These are phyloP conservation scores for Chlorella variabilis DNA, from an alignment of 163 green algal species.

Conservation along the genomic window DNA sequence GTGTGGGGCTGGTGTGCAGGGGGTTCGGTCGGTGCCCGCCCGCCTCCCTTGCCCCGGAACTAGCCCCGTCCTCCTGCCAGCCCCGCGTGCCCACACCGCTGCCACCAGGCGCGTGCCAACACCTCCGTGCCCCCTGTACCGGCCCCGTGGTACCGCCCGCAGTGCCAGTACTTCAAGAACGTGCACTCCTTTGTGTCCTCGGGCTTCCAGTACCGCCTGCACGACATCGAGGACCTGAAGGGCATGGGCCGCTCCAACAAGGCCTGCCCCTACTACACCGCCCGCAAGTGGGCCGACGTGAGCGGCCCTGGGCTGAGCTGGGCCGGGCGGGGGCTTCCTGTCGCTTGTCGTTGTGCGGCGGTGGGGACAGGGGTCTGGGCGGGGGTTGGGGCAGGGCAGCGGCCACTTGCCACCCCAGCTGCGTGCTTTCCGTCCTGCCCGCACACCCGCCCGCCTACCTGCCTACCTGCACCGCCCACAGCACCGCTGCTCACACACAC, in stretches of 20 bases:
- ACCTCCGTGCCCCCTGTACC: neutral
- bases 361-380: slow-evolving; percentile 15
- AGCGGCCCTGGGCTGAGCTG: neutral
- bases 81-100: no score
- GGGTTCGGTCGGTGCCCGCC: no score
- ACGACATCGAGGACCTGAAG: slow-evolving; percentile 94
- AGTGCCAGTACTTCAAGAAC: slow-evolving; percentile 69
- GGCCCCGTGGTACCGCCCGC: neutral
- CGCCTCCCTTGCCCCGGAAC: no score
- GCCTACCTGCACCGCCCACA: no score
- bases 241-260: slow-evolving; percentile 58
- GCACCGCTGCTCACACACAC: no score
- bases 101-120: no score
- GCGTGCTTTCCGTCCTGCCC: no score
- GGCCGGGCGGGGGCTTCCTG: neutral
- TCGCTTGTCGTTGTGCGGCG: neutral
- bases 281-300: slow-evolving; percentile 56
- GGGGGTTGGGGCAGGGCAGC: no score
- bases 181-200: slow-evolving; percentile 2
- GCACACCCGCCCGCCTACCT: no score
- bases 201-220: slow-evolving; percentile 59
- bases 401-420: no score
- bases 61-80: no score
- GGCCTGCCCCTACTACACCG: slow-evolving; percentile 91
- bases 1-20: no score